Conservation (phyloP, 345 rosid species). For the Aquilaria yunnanensis region DNA sequence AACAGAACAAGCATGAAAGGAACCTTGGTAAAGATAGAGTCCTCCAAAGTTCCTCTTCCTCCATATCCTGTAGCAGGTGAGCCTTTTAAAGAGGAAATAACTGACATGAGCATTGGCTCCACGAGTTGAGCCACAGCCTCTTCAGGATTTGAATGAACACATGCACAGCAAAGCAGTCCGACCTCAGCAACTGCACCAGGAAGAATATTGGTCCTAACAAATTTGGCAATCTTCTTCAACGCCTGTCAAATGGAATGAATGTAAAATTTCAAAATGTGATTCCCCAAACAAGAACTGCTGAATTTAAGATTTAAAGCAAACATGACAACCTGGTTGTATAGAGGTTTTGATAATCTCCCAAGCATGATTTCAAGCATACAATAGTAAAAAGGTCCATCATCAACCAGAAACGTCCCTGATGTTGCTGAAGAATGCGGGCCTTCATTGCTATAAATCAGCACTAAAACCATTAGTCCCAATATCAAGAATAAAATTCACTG, state of each 20-base stretch:
- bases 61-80: conserved; percentile 88
- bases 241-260: conserved; percentile 47
- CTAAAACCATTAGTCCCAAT: background rate
- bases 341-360: conserved; percentile 80
- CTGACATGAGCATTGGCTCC: conserved; percentile 76
- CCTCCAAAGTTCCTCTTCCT: conserved; percentile 52
- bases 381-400: conserved; percentile 94
- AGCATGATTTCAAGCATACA: conserved; percentile 98
- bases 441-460: conserved; percentile 61
- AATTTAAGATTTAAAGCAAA: conserved; percentile 16
- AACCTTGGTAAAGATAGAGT: conserved; percentile 64
- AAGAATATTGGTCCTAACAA: conserved; percentile 86
- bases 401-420: conserved; percentile 94
- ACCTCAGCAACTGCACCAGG: conserved; percentile 99
- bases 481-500: background rate
- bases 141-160: conserved; percentile 91
- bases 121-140: conserved; percentile 84
- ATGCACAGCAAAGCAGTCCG: conserved; percentile 97
- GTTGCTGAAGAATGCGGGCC: conserved; percentile 86
- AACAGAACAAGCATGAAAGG: conserved; percentile 19
- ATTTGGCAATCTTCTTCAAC: conserved; percentile 89
- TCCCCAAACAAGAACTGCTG: background rate
- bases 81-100: conserved; percentile 81
- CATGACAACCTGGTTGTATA: conserved; percentile 67
- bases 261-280: conserved; percentile 10